Evolutionary conservation across 2,329 filamentous ascomycete species (phyloP), one percentile per base, ranked within the genome.

Genomic region (Didymella segeticola): DNA sequence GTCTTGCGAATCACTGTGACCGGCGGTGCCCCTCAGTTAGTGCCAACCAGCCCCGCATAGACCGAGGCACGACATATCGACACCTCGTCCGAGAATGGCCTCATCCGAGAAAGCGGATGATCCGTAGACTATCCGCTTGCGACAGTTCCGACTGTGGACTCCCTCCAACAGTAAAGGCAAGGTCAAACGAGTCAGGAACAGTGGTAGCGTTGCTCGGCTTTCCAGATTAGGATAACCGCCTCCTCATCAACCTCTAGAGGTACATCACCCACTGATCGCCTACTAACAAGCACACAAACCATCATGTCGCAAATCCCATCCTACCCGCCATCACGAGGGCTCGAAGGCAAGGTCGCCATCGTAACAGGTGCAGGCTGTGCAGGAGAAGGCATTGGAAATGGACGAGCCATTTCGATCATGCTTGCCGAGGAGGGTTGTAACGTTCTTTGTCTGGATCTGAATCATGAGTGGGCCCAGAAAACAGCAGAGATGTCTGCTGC

Each of bases 381-480:
- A 20, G 82, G 79, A 25, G 79, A 84, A 33, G 84, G 83, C 0
- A 83, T 87, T 37, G 85, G 85, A 4, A 88, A 87, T 58, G 85
- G 83, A 0, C 79, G 80, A 29, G 85, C 80, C 0, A 80, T 81
- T 48, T 80, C 84, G 2, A 81, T 88, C 37, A 77, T 88, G 25
- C 75, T 88, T 1, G 84, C 84, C 4, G 78, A 82, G 43, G 84
- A 86, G 22, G 84, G 84, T 8, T 83, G 80, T 62, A 71, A 77
- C 4, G 83, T 88, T 2, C 68, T 87, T n/a, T 87, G 84, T 60
- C 73, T 86, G 0, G 85, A 88, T 61, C 63, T 79, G 31, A 78
- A 83, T 29, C 43, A 78, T 0, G 67, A 74, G 0, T 79, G 80
- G 64, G 85, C 84, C 0, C 66, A 78, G 25, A 77, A 76, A 36